A percentile compares a stretch with the other conserved stretches of the same genome.
Conservation (phyloP, 192 early-diverging fungal genomes). For the Podila epicladia region DNA sequence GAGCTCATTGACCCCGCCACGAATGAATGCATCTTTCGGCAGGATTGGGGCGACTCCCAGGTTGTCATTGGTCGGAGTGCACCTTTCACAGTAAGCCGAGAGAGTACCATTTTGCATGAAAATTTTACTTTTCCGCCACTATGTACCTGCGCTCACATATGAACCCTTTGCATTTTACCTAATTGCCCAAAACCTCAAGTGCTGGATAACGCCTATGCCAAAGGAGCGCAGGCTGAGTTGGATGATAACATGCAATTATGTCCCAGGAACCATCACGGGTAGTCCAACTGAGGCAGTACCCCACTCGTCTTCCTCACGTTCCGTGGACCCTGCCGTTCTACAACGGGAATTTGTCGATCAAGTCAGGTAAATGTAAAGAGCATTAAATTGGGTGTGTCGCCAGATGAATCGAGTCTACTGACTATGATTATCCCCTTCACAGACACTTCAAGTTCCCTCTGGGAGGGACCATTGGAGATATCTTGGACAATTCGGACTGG, state of each 20-base stretch:
- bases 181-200: neutral
- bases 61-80: constrained; percentile 8
- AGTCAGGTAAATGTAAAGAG: constrained; percentile 3
- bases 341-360: constrained; percentile 10
- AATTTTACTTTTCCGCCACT: neutral
- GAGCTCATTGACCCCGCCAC: constrained; percentile 1
- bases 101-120: too few relatives aligned
- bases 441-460: constrained; percentile 9
- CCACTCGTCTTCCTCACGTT: neutral
- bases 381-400: neutral
- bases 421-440: neutral
- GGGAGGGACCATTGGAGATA: neutral
- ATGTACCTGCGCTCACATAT: too few relatives aligned
- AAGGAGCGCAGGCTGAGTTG: constrained; percentile 4
- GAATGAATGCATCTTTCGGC: neutral
- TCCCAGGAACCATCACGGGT: neutral
- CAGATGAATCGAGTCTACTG: neutral
- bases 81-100: constrained; percentile 7
- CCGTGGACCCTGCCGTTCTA: constrained; percentile 3
- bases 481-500: constrained; percentile 6
- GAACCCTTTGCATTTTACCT: neutral
- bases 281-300: neutral
- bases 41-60: constrained; percentile 3
- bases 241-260: constrained; percentile 12
- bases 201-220: constrained; percentile 8